Conservation (phyloP, 176 grass and related monocot species). For the Puya raimondii region DNA sequence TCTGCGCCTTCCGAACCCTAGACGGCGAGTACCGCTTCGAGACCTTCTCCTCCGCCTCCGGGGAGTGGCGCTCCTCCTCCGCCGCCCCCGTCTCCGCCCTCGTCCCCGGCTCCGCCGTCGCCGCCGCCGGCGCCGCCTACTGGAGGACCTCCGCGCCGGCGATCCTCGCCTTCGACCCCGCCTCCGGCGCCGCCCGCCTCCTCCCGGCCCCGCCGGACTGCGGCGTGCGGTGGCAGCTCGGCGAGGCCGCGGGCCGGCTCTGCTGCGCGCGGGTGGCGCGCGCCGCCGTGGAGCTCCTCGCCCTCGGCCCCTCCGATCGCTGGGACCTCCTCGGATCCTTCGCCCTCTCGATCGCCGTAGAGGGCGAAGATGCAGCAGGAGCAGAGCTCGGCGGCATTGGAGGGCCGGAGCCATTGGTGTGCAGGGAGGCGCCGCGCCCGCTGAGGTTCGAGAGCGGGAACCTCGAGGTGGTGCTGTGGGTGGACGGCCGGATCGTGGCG, state of each 20-base stretch:
- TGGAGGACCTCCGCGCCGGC: conserved; percentile 9
- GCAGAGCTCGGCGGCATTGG: background rate
- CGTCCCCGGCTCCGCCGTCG: conserved; percentile 19
- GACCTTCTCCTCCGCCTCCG: conserved; percentile 15
- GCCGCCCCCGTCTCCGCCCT: background rate
- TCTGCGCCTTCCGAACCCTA: conserved; percentile 7
- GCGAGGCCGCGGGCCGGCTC: conserved; percentile 5
- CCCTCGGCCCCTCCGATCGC: conserved; percentile 3
- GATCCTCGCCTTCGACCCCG: conserved; percentile 18
- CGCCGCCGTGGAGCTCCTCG: conserved; percentile 1
- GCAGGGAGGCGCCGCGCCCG: conserved; percentile 14
- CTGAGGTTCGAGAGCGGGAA: conserved; percentile 24
- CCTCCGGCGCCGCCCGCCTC: background rate
- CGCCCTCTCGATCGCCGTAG: background rate
- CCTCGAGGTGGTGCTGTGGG: conserved; percentile 23
- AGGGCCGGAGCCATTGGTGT: conserved; percentile 1
- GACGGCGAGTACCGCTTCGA: conserved; percentile 11
- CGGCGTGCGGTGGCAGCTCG: conserved; percentile 13
- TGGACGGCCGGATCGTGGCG: conserved; percentile 15
- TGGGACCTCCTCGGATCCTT: conserved; percentile 8
- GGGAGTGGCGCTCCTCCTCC: conserved; percentile 3
- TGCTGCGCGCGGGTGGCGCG: conserved; percentile 16
- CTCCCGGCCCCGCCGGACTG: background rate
- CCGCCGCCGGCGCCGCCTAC: conserved; percentile 12
- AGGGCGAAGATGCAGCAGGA: background rate